Percentiles rank a stretch among this genome's conserved stretches.
Conservation (phyloP, 805 yeast species). For the Limtongia smithiae region DNA sequence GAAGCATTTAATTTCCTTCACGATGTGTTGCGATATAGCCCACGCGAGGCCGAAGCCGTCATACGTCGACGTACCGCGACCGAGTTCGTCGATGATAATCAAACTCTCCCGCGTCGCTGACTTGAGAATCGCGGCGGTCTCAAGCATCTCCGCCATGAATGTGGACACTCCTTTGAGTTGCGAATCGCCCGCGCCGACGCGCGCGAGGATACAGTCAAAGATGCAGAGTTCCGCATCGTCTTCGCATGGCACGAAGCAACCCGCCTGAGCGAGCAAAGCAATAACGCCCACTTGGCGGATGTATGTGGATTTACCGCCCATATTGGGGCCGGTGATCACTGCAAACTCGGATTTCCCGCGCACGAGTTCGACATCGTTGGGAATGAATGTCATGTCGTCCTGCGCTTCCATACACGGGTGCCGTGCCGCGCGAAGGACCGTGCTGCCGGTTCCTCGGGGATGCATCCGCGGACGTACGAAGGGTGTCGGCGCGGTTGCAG, state of each 20-base stretch:
- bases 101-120: constrained; percentile 75
- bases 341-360: constrained; percentile 61
- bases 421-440: constrained; percentile 68
- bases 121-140: constrained; percentile 80
- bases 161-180: constrained; percentile 96
- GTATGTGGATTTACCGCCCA: constrained; percentile 97
- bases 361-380: constrained; percentile 76
- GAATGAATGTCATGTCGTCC: constrained; percentile 83
- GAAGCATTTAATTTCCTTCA: constrained; percentile 67
- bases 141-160: constrained; percentile 94
- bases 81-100: constrained; percentile 89
- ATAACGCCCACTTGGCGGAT: constrained; percentile 87
- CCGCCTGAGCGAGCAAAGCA: constrained; percentile 82
- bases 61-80: constrained; percentile 84
- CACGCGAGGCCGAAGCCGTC: constrained; percentile 98
- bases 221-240: constrained; percentile 74
- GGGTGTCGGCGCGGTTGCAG: constrained; percentile 77
- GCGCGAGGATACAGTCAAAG: constrained; percentile 86
- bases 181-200: constrained; percentile 99
- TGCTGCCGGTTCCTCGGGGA: constrained; percentile 42
- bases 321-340: constrained; percentile 92
- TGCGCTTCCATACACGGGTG: constrained; percentile 95
- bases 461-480: constrained; percentile 73
- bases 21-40: constrained; percentile 87
- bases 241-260: constrained; percentile 81